Evolutionary conservation across 2,329 filamentous ascomycete species (phyloP).

Genomic region (Calonectria montana): DNA sequence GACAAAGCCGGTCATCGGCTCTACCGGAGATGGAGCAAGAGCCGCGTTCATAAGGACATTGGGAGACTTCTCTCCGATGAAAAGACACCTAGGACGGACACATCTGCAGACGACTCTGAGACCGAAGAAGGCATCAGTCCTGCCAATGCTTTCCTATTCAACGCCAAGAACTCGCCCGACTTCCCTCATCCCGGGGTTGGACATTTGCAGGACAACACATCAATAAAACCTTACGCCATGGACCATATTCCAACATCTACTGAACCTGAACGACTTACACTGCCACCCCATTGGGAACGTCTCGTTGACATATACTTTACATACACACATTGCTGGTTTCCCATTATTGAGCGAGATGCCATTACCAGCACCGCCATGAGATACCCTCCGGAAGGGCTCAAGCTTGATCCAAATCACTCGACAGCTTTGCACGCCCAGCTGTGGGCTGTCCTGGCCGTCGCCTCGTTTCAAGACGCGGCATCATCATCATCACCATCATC

Average conservation of each 20-base stretch:
- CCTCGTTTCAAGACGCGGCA: constrained; percentile 63
- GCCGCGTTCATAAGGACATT: constrained; percentile 70
- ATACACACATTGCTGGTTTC: constrained; percentile 82
- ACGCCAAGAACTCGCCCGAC: constrained; percentile 34
- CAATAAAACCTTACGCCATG: constrained; percentile 18
- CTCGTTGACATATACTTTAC: constrained; percentile 80
- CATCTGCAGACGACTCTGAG: constrained; percentile 48
- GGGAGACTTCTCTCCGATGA: constrained; percentile 68
- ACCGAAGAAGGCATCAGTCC: constrained; percentile 44
- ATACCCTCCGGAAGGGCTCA: constrained; percentile 53
- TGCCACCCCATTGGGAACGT: constrained; percentile 67
- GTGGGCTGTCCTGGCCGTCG: constrained; percentile 70
- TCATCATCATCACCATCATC: background rate
- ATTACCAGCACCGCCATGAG: constrained; percentile 61
- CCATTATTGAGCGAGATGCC: constrained; percentile 75
- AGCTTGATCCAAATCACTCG: constrained; percentile 46
- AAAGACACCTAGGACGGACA: constrained; percentile 46
- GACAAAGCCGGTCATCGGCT: constrained; percentile 66
- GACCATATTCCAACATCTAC: constrained; percentile 7
- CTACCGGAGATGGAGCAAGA: constrained; percentile 72
- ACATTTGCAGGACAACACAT: constrained; percentile 19
- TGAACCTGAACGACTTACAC: constrained; percentile 40
- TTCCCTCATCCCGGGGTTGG: constrained; percentile 30
- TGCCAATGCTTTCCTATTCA: constrained; percentile 29
- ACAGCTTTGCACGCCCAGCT: constrained; percentile 62